These are phyloP conservation scores for Perilla frutescens DNA, from an alignment of 257 asterid species.

Conservation along the genomic window DNA sequence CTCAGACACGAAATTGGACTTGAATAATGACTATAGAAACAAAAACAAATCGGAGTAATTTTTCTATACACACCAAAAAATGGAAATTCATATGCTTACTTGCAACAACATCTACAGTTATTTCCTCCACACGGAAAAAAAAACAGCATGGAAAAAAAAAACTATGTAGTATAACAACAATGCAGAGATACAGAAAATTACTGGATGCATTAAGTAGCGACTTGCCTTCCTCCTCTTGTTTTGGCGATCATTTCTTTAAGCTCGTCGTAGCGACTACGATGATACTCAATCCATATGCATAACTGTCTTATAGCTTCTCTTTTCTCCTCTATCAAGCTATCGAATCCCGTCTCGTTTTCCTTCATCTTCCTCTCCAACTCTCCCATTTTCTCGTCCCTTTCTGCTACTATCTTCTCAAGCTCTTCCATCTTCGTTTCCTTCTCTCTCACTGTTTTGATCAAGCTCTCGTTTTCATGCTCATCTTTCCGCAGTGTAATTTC, in stretches of 20 bases:
- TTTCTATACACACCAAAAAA: conserved; percentile 36
- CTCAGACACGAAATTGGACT: conserved; percentile 13
- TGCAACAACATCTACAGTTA: conserved; percentile 22
- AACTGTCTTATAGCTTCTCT: conserved; percentile 81
- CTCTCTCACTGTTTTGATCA: conserved; percentile 42
- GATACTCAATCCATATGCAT: conserved; percentile 80
- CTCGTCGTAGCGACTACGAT: conserved; percentile 66
- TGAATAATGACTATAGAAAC: conserved; percentile 25
- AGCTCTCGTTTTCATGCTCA: conserved; percentile 51
- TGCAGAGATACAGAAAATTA: conserved; percentile 21
- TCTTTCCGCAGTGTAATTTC: conserved; percentile 47
- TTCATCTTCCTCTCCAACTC: conserved; percentile 58
- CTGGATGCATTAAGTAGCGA: conserved; percentile 34
- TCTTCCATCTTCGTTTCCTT: conserved; percentile 53
- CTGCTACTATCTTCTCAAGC: conserved; percentile 47
- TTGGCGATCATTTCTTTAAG: conserved; percentile 61
- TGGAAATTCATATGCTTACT: conserved; percentile 3
- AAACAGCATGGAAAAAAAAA: conserved; percentile 24
- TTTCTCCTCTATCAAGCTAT: conserved; percentile 75
- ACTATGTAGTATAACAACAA: conserved; percentile 28
- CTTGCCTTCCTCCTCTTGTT: conserved; percentile 53
- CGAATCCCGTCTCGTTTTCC: conserved; percentile 63
- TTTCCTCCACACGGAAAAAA: neutral
- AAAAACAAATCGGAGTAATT: conserved; percentile 20
- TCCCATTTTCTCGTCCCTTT: conserved; percentile 50